Conservation (phyloP, 148 eudicot species). For the Bassia scoparia region DNA sequence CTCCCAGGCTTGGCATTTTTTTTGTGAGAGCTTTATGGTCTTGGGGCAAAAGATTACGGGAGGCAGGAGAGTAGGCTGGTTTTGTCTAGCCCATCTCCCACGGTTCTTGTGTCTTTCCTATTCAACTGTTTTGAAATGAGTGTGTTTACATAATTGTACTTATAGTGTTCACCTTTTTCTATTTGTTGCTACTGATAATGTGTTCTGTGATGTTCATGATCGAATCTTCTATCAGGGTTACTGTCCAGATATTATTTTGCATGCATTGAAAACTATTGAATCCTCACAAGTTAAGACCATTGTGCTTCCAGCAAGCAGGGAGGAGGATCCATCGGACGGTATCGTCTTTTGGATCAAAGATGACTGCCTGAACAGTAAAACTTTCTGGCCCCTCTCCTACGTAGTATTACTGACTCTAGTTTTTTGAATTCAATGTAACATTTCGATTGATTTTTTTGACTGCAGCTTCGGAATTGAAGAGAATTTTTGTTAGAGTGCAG, state of each 20-base stretch:
- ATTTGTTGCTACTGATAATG: not conserved
- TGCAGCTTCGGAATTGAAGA: conserved; percentile 58
- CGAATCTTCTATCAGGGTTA: conserved; percentile 50
- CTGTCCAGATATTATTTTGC: conserved; percentile 69
- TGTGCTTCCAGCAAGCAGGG: conserved; percentile 91
- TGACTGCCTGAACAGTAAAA: conserved; percentile 63
- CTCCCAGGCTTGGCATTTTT: too few relatives aligned
- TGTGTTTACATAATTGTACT: not conserved
- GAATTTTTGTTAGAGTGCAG: conserved; percentile 53
- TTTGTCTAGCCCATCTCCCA: too few relatives aligned
- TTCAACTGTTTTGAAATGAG: not conserved
- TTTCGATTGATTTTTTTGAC: not conserved
- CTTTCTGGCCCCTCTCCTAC: not conserved
- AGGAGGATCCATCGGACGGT: conserved; percentile 73
- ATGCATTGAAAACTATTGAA: conserved; percentile 59
- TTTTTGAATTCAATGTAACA: not conserved
- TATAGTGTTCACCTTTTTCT: not conserved
- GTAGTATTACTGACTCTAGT: too few relatives aligned
- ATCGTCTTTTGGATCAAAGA: conserved; percentile 80
- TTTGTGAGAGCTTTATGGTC: too few relatives aligned
- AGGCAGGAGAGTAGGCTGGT: too few relatives aligned
- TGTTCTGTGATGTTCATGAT: not conserved
- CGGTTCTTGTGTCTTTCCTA: not conserved
- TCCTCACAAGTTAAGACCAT: conserved; percentile 57
- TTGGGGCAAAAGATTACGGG: too few relatives aligned